Percentiles rank a stretch among this genome's conserved stretches.
phyloP scores from a whole-genome alignment of 805 yeast species.

The Wickerhamiella azyma region DNA sequence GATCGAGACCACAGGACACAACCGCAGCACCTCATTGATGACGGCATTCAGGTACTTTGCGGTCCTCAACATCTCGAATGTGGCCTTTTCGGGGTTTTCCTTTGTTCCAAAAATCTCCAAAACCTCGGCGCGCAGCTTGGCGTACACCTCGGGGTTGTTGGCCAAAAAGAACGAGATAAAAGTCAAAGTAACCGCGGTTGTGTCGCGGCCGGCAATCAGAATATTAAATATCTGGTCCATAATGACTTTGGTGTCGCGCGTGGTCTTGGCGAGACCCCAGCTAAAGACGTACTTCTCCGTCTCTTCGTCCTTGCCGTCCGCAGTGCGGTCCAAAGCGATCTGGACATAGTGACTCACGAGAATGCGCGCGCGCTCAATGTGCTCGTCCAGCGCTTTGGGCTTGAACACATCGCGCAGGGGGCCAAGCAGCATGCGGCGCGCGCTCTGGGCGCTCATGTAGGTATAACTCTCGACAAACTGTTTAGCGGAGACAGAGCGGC shows the following conservation, averaged over 20 bases:
- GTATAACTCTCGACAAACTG: conserved; percentile 18
- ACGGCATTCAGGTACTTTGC: conserved; percentile 32
- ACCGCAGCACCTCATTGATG: conserved; percentile 31
- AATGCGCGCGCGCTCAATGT: conserved; percentile 22
- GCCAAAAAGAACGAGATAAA: conserved; percentile 30
- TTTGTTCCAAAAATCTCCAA: conserved; percentile 13
- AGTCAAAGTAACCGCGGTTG: conserved; percentile 33
- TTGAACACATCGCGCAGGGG: conserved; percentile 14
- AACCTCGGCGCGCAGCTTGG: conserved; percentile 23
- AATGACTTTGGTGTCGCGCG: conserved; percentile 30
- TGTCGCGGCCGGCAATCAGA: conserved; percentile 35
- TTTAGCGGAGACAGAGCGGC: conserved; percentile 10
- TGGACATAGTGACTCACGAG: conserved; percentile 31
- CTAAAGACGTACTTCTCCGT: conserved; percentile 29
- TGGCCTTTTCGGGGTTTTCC: conserved; percentile 19
- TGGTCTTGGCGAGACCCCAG: conserved; percentile 31
- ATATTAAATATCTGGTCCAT: conserved; percentile 34
- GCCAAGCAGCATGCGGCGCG: conserved; percentile 15
- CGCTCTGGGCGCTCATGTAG: conserved; percentile 12
- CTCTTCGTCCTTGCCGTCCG: conserved; percentile 20
- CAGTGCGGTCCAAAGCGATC: conserved; percentile 24
- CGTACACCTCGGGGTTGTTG: conserved; percentile 27
- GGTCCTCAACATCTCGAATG: conserved; percentile 32
- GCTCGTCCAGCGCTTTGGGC: conserved; percentile 22
- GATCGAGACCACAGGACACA: conserved; percentile 34